phyloP scores from a whole-genome alignment of 2,329 filamentous ascomycete genomes.

The Ophidiomyces ophidiicola region DNA sequence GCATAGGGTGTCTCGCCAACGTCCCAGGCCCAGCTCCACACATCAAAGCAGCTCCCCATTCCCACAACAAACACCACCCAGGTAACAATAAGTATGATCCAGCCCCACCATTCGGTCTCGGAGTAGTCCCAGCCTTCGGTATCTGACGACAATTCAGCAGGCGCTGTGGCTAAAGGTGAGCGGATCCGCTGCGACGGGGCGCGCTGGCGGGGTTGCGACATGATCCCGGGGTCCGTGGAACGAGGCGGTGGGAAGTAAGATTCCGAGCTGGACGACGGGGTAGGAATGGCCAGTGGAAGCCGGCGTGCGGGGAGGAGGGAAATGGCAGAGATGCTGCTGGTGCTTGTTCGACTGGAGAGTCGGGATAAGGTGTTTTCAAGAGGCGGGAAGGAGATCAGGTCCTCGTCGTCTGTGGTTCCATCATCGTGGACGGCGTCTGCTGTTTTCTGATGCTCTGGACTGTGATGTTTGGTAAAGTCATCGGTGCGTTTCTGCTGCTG shows the following conservation, averaged over 20 bases:
- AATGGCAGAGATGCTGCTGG: slow-evolving; percentile 16
- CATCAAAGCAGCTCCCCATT: slow-evolving; percentile 86
- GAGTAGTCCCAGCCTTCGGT: slow-evolving; percentile 71
- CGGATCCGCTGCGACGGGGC: slow-evolving; percentile 29
- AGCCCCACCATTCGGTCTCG: slow-evolving; percentile 97
- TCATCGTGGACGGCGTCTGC: slow-evolving; percentile 48
- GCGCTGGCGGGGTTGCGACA: slow-evolving; percentile 24
- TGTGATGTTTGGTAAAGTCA: neutral
- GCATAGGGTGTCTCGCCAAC: slow-evolving; percentile 92
- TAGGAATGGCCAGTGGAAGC: slow-evolving; percentile 22
- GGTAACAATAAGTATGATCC: slow-evolving; percentile 78
- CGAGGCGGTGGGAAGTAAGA: slow-evolving; percentile 45
- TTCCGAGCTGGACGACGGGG: slow-evolving; percentile 46
- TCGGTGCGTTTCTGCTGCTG: slow-evolving; percentile 18
- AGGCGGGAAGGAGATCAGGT: slow-evolving; percentile 53
- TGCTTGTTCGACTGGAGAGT: slow-evolving; percentile 31
- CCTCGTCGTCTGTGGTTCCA: slow-evolving; percentile 76
- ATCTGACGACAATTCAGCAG: slow-evolving; percentile 29
- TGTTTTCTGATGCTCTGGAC: slow-evolving; percentile 26
- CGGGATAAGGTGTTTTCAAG: slow-evolving; percentile 15
- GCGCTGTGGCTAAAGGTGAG: slow-evolving; percentile 20
- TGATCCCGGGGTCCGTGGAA: neutral
- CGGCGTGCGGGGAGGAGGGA: slow-evolving; percentile 15
- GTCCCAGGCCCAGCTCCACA: slow-evolving; percentile 99
- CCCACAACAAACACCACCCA: slow-evolving; percentile 95